Evolutionary conservation across 495 filamentous ascomycete species (phyloP).

Genomic region (Penicillium coprophilum): DNA sequence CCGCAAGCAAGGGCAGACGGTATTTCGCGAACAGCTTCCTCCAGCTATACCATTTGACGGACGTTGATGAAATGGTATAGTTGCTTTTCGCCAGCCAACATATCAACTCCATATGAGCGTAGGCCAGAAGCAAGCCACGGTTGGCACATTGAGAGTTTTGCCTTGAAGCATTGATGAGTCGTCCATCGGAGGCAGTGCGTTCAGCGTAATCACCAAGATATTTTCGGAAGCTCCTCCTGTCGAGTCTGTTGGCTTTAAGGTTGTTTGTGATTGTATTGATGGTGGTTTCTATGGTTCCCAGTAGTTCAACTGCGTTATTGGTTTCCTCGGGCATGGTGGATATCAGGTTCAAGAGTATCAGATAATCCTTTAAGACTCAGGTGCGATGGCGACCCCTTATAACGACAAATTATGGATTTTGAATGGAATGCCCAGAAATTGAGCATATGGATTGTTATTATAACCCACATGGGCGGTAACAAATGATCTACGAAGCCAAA

Average conservation of each 20-base stretch:
- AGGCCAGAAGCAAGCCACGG: constrained; percentile 19
- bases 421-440: too few relatives aligned
- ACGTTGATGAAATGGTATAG: constrained; percentile 14
- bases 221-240: constrained; percentile 9
- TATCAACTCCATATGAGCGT: constrained; percentile 20
- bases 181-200: constrained; percentile 16
- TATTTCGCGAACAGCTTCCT: constrained; percentile 12
- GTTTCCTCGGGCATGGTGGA: constrained; percentile 2
- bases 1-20: constrained; percentile 11
- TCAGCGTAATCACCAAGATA: constrained; percentile 13
- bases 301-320: constrained; percentile 9
- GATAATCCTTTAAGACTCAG: neutral
- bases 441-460: neutral
- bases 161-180: constrained; percentile 17
- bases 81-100: constrained; percentile 15
- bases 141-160: constrained; percentile 13
- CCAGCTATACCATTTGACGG: constrained; percentile 20
- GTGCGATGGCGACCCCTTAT: neutral
- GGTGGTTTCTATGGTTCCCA: neutral
- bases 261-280: constrained; percentile 16
- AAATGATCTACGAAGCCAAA: neutral
- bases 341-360: neutral
- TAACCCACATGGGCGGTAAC: neutral
- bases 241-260: constrained; percentile 15
- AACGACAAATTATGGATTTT: neutral